phyloP scores from a whole-genome alignment of 305 asterid genomes.

The Solanum chacoense region DNA sequence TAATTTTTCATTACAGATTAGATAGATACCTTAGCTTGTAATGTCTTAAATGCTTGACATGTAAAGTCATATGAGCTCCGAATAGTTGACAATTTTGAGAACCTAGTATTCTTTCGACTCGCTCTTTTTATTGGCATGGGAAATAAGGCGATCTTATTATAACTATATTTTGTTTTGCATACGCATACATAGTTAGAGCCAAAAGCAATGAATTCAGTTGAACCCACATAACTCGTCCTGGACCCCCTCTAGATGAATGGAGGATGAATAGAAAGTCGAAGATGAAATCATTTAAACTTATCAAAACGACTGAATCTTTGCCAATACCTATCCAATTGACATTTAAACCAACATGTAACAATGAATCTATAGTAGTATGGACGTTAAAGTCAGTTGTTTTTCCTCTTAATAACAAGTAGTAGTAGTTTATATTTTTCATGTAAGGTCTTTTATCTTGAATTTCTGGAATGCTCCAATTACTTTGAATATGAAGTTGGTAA shows the following conservation, averaged over 20 bases:
- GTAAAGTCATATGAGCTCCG: not conserved
- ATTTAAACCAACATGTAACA: not conserved
- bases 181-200: not conserved
- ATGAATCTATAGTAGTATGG: not conserved
- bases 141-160: not conserved
- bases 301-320: not conserved
- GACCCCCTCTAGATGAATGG: not conserved
- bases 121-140: not conserved
- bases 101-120: not conserved
- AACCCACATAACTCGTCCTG: too few species aligned
- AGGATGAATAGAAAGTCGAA: not conserved
- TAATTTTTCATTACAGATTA: not conserved
- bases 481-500: not conserved
- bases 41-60: not conserved
- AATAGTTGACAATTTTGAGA: not conserved
- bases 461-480: not conserved
- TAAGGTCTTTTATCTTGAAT: not conserved
- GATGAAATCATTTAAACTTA: not conserved
- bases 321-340: not conserved
- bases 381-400: not conserved
- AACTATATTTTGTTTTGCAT: not conserved
- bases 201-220: not conserved
- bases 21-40: not conserved
- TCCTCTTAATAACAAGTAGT: not conserved
- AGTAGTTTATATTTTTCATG: not conserved